Percentiles rank a stretch among this genome's conserved stretches.
These are phyloP conservation scores for Paracorniculantispora psalliotae DNA, from an alignment of 2,329 filamentous ascomycete species.

Conservation along the genomic window DNA sequence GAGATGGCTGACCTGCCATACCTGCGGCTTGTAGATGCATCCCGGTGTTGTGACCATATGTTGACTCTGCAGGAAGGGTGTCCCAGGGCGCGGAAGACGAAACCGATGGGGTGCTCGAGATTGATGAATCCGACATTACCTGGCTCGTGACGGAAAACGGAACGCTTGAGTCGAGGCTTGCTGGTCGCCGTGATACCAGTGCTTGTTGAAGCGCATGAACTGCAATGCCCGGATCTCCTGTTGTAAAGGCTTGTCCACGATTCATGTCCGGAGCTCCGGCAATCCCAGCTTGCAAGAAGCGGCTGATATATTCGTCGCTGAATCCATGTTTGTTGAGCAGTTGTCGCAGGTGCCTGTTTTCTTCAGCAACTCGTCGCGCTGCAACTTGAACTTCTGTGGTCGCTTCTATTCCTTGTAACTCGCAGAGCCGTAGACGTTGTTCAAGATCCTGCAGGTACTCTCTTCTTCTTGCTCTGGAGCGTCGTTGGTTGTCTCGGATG, in stretches of 20 bases:
- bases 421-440: conserved; percentile 54
- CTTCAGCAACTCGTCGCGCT: conserved; percentile 61
- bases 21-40: conserved; percentile 3
- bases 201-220: conserved; percentile 34
- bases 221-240: conserved; percentile 20
- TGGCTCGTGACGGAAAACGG: conserved; percentile 27
- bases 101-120: conserved; percentile 27
- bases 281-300: conserved; percentile 28
- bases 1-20: not conserved
- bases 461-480: conserved; percentile 68
- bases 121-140: conserved; percentile 29
- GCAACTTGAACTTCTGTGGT: conserved; percentile 68
- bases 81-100: conserved; percentile 31
- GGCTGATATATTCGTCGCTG: conserved; percentile 48
- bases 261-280: not conserved
- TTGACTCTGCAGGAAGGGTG: conserved; percentile 12
- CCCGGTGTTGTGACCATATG: not conserved
- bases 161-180: conserved; percentile 23
- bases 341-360: conserved; percentile 60
- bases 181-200: conserved; percentile 31
- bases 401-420: conserved; percentile 61
- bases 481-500: conserved; percentile 71
- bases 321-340: conserved; percentile 56
- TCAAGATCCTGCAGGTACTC: conserved; percentile 68
- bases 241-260: not conserved